These are phyloP conservation scores for Endoconidiophora laricicola DNA, from an alignment of 2,329 filamentous ascomycete genomes.

Conservation along the genomic window DNA sequence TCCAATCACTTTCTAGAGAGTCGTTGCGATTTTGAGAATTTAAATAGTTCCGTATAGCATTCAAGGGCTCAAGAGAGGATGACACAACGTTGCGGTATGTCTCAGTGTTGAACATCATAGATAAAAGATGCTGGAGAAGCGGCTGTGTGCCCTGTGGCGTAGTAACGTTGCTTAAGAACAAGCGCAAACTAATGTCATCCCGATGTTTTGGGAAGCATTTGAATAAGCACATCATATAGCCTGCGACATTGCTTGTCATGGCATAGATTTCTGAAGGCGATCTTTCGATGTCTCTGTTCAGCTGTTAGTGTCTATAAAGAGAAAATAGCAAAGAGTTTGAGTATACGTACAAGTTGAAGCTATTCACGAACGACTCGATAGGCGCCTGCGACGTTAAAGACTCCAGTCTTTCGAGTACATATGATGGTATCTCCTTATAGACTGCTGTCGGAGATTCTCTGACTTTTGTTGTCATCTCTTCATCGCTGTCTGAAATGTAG, in stretches of 20 bases:
- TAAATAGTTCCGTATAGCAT: slow-evolving; percentile 2
- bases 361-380: slow-evolving; percentile 4
- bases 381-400: slow-evolving; percentile 5
- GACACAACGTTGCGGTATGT: slow-evolving; percentile 13
- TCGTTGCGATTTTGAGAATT: background rate
- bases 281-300: background rate
- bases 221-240: slow-evolving; percentile 71
- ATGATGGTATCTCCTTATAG: slow-evolving; percentile 1
- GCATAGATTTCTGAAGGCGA: slow-evolving; percentile 39
- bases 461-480: background rate
- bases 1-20: slow-evolving; percentile 51
- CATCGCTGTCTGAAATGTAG: background rate
- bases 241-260: slow-evolving; percentile 30
- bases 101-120: slow-evolving; percentile 31
- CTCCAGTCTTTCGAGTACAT: slow-evolving; percentile 1
- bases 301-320: background rate
- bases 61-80: background rate
- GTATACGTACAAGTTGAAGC: slow-evolving; percentile 4
- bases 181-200: slow-evolving; percentile 87
- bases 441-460: no score
- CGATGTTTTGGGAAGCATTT: slow-evolving; percentile 66
- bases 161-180: slow-evolving; percentile 60
- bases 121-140: slow-evolving; percentile 75
- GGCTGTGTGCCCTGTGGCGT: slow-evolving; percentile 28
- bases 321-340: background rate